Evolutionary conservation across 305 asterid species (phyloP).

Genomic region (Withania somnifera): DNA sequence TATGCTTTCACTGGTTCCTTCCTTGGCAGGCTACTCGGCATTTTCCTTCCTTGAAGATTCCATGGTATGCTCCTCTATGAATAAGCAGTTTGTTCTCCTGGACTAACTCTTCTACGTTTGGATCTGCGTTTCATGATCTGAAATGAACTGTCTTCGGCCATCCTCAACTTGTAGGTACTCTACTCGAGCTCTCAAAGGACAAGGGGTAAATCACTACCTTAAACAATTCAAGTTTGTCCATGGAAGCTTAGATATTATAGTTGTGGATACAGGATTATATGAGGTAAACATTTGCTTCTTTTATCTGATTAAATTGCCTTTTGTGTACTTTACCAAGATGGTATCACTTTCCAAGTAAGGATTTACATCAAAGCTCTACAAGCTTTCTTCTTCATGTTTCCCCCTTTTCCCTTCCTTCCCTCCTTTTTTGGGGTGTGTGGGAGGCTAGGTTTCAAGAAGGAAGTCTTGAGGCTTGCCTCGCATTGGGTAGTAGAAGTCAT

Average conservation of each 20-base stretch:
- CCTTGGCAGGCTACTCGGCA: slow-evolving; percentile 1
- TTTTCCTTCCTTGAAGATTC: not conserved
- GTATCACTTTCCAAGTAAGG: not conserved
- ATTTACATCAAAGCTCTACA: no score
- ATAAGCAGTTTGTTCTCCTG: not conserved
- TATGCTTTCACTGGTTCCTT: not conserved
- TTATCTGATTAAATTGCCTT: not conserved
- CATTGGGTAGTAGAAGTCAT: no score
- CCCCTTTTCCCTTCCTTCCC: no score
- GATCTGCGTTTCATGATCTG: not conserved
- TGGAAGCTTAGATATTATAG: slow-evolving; percentile 38
- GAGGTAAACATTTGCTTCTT: slow-evolving; percentile 20
- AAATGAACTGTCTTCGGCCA: slow-evolving; percentile 1
- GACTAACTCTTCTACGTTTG: not conserved
- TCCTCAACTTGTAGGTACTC: slow-evolving; percentile 34
- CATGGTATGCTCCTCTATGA: slow-evolving; percentile 2
- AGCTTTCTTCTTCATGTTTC: no score
- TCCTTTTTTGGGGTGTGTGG: no score
- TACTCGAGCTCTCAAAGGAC: slow-evolving; percentile 22
- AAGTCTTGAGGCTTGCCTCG: no score
- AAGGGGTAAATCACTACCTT: slow-evolving; percentile 20
- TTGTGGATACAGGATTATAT: slow-evolving; percentile 33
- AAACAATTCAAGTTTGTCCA: slow-evolving; percentile 22
- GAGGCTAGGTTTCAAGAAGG: no score
- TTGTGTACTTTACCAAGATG: not conserved